These are phyloP conservation scores for Entelexis paramagnoliae DNA, from an alignment of 1,139 yeast species.

Conservation along the genomic window DNA sequence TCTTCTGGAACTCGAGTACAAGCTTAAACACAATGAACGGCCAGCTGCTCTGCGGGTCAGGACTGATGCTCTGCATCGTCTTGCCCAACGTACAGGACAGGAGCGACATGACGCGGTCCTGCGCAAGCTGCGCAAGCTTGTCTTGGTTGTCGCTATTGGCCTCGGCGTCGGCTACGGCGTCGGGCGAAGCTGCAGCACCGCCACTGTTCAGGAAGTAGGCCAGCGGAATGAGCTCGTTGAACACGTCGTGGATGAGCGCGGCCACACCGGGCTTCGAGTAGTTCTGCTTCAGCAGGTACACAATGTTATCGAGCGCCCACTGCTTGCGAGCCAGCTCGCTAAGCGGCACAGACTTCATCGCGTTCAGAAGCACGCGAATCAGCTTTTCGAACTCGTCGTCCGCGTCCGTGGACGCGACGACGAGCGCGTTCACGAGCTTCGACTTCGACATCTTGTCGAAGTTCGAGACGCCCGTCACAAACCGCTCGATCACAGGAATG, in stretches of 20 bases:
- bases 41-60: conserved; percentile 19
- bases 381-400: conserved; percentile 28
- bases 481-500: conserved; percentile 9
- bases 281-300: conserved; percentile 38
- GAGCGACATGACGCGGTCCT: conserved; percentile 24
- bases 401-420: conserved; percentile 29
- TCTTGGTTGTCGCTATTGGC: conserved; percentile 1
- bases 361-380: conserved; percentile 30
- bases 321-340: conserved; percentile 40
- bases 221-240: conserved; percentile 43
- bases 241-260: conserved; percentile 40
- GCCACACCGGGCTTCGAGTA: conserved; percentile 15
- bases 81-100: conserved; percentile 22
- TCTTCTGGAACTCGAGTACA: conserved; percentile 11
- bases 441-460: conserved; percentile 74
- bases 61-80: not conserved
- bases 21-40: conserved; percentile 22
- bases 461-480: conserved; percentile 48
- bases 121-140: conserved; percentile 19
- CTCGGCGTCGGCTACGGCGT: not conserved
- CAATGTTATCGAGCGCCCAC: conserved; percentile 60
- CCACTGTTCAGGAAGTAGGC: conserved; percentile 43
- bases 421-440: conserved; percentile 50
- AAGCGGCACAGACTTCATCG: conserved; percentile 30
- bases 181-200: too few species aligned